Evolutionary conservation across 2,329 filamentous ascomycete species (phyloP), one percentile per base, ranked within the genome.

Genomic region (Claviceps fusiformis): DNA sequence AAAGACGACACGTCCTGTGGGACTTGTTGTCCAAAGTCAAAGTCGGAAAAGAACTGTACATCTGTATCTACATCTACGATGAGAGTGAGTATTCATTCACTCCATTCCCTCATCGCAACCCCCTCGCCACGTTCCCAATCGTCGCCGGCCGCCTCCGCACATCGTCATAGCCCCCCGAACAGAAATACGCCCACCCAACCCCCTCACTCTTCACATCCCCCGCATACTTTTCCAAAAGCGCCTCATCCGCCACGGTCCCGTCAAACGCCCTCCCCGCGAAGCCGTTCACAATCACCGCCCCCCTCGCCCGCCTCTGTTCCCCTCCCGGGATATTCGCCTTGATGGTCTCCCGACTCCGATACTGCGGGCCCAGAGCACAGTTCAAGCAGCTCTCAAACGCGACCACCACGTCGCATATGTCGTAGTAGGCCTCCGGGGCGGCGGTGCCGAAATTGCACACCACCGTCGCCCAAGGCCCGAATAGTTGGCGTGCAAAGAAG

Each of bases 331-430:
- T 47, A 10, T 58, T 63, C 50, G 54, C 57, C 19, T 46, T 35
- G 13, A 62, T 31, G 10, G 59, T 64, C n/a, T 31, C 49, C 13
- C 50, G 39, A 27, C 56, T 55, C 54, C 59, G 47, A 47, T 63
- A 64, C 54, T 52, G 54, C 44, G 54, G 54, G 7, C 33, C 19
- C 15, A 43, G n/a, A 17, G 35, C 11, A 31, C 54, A 55, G 57
- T 63, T 61, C 54, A 63, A 55, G 51, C 61, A 62, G 56, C 61
- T 62, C 57, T 64, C 62, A 24, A 63, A 64, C 3, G 57, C 61
- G 10, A 63, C 50, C 10, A 64, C 62, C 5, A 64, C 53, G 44
- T 64, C 61, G 51, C 61, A 64, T n/a, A 64, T 59, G 7, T 50
- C 44, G 44, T 63, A 64, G 48, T 54, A 64, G 49, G 57, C 56